These are phyloP conservation scores for Centrapalus pauciflorus DNA, from an alignment of 129 eudicot genomes.

Conservation along the genomic window DNA sequence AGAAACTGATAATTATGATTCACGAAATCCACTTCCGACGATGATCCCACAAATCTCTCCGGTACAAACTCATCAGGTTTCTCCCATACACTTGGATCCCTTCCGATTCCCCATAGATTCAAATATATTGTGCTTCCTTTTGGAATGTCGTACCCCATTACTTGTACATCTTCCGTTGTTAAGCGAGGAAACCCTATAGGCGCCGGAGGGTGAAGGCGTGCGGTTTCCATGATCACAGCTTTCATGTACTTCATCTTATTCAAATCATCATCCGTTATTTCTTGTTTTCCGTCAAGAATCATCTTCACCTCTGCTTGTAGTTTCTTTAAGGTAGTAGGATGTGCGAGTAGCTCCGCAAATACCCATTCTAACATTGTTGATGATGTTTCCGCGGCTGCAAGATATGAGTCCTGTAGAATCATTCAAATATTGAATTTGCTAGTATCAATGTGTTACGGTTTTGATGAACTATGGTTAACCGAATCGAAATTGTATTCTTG, in stretches of 20 bases:
- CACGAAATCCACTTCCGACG: not conserved
- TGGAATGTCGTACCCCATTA: constrained; percentile 19
- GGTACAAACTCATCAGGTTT: constrained; percentile 14
- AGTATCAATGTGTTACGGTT: not conserved
- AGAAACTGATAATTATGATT: constrained; percentile 19
- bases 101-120: constrained; percentile 27
- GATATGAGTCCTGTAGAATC: not conserved
- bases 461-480: not conserved
- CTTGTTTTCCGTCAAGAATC: constrained; percentile 10
- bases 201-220: constrained; percentile 12
- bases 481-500: too few species aligned
- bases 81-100: constrained; percentile 26
- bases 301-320: constrained; percentile 14
- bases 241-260: constrained; percentile 5
- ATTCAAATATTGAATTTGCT: not conserved
- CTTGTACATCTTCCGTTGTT: constrained; percentile 2
- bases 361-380: constrained; percentile 20
- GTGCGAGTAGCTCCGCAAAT: constrained; percentile 13
- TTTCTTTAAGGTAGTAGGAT: constrained; percentile 3
- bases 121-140: constrained; percentile 19
- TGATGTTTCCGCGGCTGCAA: constrained; percentile 25
- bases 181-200: constrained; percentile 21
- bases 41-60: constrained; percentile 15
- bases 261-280: constrained; percentile 14
- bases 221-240: constrained; percentile 22